Evolutionary conservation across 495 filamentous ascomycete species (phyloP).

Genomic region (Lasiosphaeria ovina): DNA sequence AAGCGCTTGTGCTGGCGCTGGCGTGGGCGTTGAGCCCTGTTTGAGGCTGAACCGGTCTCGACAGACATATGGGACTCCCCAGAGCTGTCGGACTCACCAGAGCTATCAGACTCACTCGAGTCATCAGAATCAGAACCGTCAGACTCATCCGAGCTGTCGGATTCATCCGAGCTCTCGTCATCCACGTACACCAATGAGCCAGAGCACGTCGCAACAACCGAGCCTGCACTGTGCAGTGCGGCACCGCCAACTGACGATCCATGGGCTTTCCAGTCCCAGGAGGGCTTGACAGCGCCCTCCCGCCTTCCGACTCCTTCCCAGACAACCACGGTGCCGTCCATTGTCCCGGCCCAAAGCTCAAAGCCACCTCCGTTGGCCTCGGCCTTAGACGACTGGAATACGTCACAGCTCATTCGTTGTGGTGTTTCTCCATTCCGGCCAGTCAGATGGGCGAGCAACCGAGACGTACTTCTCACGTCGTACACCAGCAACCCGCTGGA

Average conservation of each 20-base stretch:
- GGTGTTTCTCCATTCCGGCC: slow-evolving; percentile 71
- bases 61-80: slow-evolving; percentile 16
- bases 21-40: neutral
- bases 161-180: slow-evolving; percentile 4
- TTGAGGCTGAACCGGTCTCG: slow-evolving; percentile 8
- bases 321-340: slow-evolving; percentile 71
- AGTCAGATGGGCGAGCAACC: slow-evolving; percentile 64
- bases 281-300: slow-evolving; percentile 54
- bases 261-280: slow-evolving; percentile 61
- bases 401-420: slow-evolving; percentile 76
- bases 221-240: slow-evolving; percentile 64
- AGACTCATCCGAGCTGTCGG: slow-evolving; percentile 4
- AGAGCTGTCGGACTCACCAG: slow-evolving; percentile 8
- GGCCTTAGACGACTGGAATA: slow-evolving; percentile 46
- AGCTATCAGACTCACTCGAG: slow-evolving; percentile 1
- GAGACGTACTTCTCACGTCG: slow-evolving; percentile 73
- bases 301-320: slow-evolving; percentile 64
- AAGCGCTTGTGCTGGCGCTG: neutral
- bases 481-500: slow-evolving; percentile 73
- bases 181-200: slow-evolving; percentile 49
- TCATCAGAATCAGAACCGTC: slow-evolving; percentile 4
- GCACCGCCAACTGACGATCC: slow-evolving; percentile 58
- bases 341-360: slow-evolving; percentile 83
- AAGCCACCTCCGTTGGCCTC: slow-evolving; percentile 52
- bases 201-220: slow-evolving; percentile 72